Evolutionary conservation across 2,329 filamentous ascomycete species (phyloP).

Genomic region (Ophiostoma sp.): DNA sequence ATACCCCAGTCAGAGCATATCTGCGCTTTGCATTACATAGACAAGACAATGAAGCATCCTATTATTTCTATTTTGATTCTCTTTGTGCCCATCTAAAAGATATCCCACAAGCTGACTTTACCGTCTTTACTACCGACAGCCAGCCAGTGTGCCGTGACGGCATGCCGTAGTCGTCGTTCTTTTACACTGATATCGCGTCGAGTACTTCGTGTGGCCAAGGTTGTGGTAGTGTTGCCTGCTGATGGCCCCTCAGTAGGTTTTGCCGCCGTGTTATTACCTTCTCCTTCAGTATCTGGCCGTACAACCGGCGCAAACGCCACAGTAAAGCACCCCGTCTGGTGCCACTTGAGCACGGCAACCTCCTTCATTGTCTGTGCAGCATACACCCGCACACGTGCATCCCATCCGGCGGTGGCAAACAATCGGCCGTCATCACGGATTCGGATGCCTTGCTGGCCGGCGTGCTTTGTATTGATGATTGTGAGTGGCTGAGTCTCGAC

Average conservation of each 20-base stretch:
- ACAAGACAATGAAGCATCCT: neutral
- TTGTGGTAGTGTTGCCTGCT: neutral
- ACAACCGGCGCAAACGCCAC: conserved; percentile 65
- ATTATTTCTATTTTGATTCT: neutral
- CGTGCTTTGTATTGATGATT: conserved; percentile 74
- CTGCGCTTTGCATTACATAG: neutral
- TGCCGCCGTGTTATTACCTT: neutral
- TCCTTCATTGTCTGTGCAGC: conserved; percentile 78
- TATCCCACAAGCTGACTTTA: conserved; percentile 92
- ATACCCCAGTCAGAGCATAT: conserved; percentile 15
- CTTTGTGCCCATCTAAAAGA: conserved; percentile 59
- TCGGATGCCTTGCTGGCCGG: conserved; percentile 79
- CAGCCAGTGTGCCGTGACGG: conserved; percentile 78
- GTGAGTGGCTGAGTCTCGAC: conserved; percentile 55
- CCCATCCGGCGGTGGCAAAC: conserved; percentile 92
- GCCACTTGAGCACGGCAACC: conserved; percentile 91
- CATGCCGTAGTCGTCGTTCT: conserved; percentile 62
- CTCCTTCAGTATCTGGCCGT: neutral
- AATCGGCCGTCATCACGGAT: conserved; percentile 79
- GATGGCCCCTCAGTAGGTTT: neutral
- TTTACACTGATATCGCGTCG: conserved; percentile 54
- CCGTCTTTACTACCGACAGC: conserved; percentile 92
- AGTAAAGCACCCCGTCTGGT: conserved; percentile 82
- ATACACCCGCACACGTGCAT: conserved; percentile 78
- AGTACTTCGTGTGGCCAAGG: neutral